Evolutionary conservation across 139 green algal genomes (phyloP), one percentile per base, ranked within the genome.

Genomic region (Tetraselmis striata): DNA sequence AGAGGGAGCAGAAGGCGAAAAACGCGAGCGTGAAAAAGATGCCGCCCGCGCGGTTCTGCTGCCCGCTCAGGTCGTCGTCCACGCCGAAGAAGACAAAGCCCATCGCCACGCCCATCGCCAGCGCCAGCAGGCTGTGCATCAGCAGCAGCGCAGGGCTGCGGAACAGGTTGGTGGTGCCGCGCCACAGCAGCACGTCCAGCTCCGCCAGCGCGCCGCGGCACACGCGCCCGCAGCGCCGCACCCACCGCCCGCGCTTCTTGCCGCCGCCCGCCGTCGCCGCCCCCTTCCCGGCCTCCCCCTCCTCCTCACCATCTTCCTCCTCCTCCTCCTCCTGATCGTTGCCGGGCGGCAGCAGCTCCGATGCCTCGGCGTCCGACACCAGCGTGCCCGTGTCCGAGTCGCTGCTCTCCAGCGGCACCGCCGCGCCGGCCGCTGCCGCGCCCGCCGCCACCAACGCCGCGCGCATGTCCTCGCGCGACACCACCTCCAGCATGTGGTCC

Each of bases 11-110:
- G 85, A 97, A 94, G 67, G 88, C 92, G 1, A 95, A 89, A 30
- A 96, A 92, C 32, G 84, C 84, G 23, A 96, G 88, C 1, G 88
- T 84, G 81, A 97, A 97, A 87, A 97, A 96, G 77, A 96, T 83
- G 59, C 81, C 91, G 28, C 94, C 92, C 79, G 93, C 78, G 30
- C 85, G 89, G 83, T 95, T 93, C 81, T 95, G 91, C 0, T 90
- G 83, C 92, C 88, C 24, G 32, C 79, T 25, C 29, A 90, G 83
- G 30, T 92, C n/a, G 77, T 67, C 45, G 45, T 18, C 18, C 45
- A 67, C 45, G 45, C 45, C 45, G 45, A 83, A 92, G 83, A 95
- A 96, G 79, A 95, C 90, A 58, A 86, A 32, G 24, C 91, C 92
- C 28, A 86, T 85, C 30, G 93, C 80, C 31, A 93, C 31, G 26